Conservation (phyloP, 2,329 filamentous ascomycete genomes). For the Reticulascus tulasneorum region DNA sequence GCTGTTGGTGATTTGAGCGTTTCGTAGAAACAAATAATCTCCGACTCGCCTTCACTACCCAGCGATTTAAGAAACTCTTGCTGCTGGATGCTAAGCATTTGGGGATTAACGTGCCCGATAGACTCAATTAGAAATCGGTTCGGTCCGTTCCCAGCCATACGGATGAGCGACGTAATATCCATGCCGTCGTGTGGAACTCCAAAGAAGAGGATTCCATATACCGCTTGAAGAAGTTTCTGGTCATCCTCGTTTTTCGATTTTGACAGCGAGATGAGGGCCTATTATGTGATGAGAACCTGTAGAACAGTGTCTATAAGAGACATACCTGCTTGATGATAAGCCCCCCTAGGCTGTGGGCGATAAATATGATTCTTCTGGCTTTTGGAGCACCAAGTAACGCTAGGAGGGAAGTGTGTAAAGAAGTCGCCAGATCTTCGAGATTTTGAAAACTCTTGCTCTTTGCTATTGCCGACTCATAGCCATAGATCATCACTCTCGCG, state of each 20-base stretch:
- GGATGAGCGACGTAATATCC: conserved; percentile 16
- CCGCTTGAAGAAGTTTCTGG: conserved; percentile 4
- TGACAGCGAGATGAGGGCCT: conserved; percentile 4
- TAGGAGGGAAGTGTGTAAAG: conserved; percentile 1
- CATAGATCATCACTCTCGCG: conserved; percentile 18
- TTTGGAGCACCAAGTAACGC: not conserved
- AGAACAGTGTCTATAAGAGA: too few relatives aligned
- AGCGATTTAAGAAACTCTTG: conserved; percentile 8
- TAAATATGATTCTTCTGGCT: conserved; percentile 11
- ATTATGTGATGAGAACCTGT: too few relatives aligned
- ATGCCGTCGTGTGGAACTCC: conserved; percentile 17
- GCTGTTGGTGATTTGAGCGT: conserved; percentile 20
- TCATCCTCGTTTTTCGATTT: conserved; percentile 6
- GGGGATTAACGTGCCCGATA: conserved; percentile 2
- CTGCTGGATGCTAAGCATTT: conserved; percentile 2
- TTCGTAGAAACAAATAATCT: conserved; percentile 22
- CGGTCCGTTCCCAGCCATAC: conserved; percentile 12
- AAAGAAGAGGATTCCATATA: conserved; percentile 16
- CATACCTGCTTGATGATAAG: conserved; percentile 16
- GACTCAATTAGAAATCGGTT: conserved; percentile 9
- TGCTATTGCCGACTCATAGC: conserved; percentile 14
- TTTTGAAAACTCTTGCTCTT: conserved; percentile 11
- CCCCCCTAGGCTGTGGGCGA: conserved; percentile 17
- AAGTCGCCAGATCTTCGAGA: conserved; percentile 10
- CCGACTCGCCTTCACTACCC: conserved; percentile 8